Percentiles rank a stretch among this genome's conserved stretches.
phyloP scores from a whole-genome alignment of 352 stramenopile species.

The Pythium dissimile region DNA sequence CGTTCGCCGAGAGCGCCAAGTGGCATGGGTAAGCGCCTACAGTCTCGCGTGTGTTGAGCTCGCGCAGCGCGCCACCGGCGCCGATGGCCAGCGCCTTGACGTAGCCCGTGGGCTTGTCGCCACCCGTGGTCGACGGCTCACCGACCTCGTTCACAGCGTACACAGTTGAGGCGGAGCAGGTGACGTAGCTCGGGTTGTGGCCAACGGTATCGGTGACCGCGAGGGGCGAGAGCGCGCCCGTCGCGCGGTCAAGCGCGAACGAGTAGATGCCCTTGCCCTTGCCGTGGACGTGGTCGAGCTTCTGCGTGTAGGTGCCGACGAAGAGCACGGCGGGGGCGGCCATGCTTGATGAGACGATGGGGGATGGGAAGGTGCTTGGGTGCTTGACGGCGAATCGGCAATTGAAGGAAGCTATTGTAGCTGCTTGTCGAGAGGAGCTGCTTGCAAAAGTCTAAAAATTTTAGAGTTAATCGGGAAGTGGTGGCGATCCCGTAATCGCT shows the following conservation, averaged over 20 bases:
- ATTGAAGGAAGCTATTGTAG: slow-evolving; percentile 16
- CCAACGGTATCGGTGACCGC: slow-evolving; percentile 42
- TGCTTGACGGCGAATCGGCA: slow-evolving; percentile 8
- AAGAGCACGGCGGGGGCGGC: slow-evolving; percentile 51
- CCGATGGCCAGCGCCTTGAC: slow-evolving; percentile 52
- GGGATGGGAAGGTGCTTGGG: not conserved
- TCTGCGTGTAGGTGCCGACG: slow-evolving; percentile 83
- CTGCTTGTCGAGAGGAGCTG: not conserved
- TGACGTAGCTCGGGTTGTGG: slow-evolving; percentile 73
- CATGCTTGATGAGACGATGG: not conserved
- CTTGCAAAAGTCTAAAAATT: too few relatives aligned
- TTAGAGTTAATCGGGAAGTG: not conserved
- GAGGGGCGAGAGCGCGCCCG: slow-evolving; percentile 44
- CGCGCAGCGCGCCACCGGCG: slow-evolving; percentile 31
- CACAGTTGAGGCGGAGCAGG: slow-evolving; percentile 32
- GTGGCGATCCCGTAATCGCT: not conserved
- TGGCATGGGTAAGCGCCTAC: slow-evolving; percentile 60
- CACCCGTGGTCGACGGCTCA: slow-evolving; percentile 28
- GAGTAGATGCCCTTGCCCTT: slow-evolving; percentile 72
- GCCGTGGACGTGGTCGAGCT: slow-evolving; percentile 73
- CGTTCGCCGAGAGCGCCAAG: slow-evolving; percentile 39
- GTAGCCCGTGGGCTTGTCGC: slow-evolving; percentile 47
- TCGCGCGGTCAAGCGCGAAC: slow-evolving; percentile 52
- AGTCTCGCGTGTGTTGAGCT: slow-evolving; percentile 53
- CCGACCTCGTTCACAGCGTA: slow-evolving; percentile 75